Evolutionary conservation across 2,329 filamentous ascomycete species (phyloP), one percentile per base, ranked within the genome.

Genomic region (Curvularia lunata): DNA sequence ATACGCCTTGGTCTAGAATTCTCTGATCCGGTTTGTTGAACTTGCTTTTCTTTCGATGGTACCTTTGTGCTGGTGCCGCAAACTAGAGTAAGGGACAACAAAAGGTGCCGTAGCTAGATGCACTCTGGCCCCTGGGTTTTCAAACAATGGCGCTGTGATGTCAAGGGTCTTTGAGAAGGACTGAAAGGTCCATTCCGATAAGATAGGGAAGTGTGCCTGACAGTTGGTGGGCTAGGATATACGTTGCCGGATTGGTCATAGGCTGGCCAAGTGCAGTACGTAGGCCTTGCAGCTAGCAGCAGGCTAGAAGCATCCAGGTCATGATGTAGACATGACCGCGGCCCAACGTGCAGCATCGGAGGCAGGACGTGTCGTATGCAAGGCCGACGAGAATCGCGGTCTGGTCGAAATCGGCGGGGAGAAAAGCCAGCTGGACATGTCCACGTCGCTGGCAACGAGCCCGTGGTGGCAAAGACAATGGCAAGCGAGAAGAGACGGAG

Each of bases 261-360:
- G 47, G n/a, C 47, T 32, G 13, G 21, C 32, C 28, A 32, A 23
- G 27, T 49, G 32, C 47, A 16, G 5, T 49, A 23, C 25, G 47
- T 49, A 49, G 16, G 47, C 21, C 32, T 27, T 49, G 32, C 23
- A 49, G 47, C 47, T 40, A 49, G 47, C 47, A 40, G 47, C 34
- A 25, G 23, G 13, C 47, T 49, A 49, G 32, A 49, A 25, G 47
- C 34, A 32, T 38, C 47, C 32, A 49, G 47, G 32, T 40, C 16
- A 19, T 40, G 32, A 27, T 25, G 47, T 49, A 49, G 21, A 38
- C 32, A 40, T 40, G 25, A 49, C 34, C 13, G 32, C 32, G 7
- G 4, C 12, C 32, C 16, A 18, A 12, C 21, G 1, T 49, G 47
- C 40, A 49, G 47, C 19, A 34, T 40, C 32, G n/a, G 23, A 25